Conservation (phyloP, 805 yeast genomes). For the Metschnikowia lochheadii region DNA sequence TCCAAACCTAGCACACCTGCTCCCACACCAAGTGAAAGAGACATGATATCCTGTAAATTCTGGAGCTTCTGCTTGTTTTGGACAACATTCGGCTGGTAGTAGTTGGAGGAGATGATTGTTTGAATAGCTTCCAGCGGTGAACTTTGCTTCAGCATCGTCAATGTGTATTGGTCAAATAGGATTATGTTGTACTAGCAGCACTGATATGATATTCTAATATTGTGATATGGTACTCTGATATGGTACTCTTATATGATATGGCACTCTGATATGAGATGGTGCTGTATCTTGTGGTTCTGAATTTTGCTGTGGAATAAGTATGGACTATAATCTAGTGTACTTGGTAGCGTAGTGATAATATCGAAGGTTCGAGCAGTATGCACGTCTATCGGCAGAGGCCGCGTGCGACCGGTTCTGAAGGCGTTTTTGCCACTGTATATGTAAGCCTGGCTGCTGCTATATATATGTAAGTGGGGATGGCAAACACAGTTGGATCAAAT, state of each 20-base stretch:
- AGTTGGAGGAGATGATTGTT: background rate
- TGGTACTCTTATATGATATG: too few relatives aligned
- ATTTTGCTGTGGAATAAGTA: too few relatives aligned
- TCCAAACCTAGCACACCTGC: slow-evolving; percentile 40
- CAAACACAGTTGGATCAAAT: background rate
- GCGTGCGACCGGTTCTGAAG: background rate
- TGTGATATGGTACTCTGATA: too few relatives aligned
- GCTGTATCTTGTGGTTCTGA: too few relatives aligned
- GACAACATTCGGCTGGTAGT: slow-evolving; percentile 6
- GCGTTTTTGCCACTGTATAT: slow-evolving; percentile 1
- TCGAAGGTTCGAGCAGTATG: background rate
- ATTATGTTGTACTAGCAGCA: too few relatives aligned
- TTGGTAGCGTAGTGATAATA: background rate
- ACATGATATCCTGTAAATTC: slow-evolving; percentile 35
- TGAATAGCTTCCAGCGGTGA: slow-evolving; percentile 1
- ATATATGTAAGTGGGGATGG: background rate
- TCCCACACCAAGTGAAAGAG: slow-evolving; percentile 36
- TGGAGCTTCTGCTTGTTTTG: slow-evolving; percentile 18
- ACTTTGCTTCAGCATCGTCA: background rate
- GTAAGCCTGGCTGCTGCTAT: background rate
- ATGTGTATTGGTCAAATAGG: background rate
- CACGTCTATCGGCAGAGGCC: slow-evolving; percentile 1
- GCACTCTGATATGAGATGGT: too few relatives aligned
- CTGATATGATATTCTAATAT: too few relatives aligned
- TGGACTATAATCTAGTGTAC: background rate